phyloP scores from a whole-genome alignment of 352 stramenopile species.

The Phytophthora brassicae region DNA sequence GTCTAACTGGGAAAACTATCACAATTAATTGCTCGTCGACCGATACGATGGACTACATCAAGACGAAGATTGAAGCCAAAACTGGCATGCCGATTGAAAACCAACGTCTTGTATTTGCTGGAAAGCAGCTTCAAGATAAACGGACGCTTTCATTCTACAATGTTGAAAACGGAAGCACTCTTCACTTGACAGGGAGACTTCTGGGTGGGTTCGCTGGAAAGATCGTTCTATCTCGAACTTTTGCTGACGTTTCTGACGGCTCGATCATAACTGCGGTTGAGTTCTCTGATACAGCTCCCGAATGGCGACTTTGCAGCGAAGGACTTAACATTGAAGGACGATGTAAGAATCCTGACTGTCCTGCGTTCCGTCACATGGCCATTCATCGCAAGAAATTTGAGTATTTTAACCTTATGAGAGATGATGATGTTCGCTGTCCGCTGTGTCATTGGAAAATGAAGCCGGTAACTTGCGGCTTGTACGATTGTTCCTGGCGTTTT shows the following conservation, averaged over 20 bases:
- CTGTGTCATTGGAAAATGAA: conserved; percentile 15
- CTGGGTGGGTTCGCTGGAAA: not conserved
- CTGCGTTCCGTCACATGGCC: conserved; percentile 24
- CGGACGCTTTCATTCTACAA: conserved; percentile 3
- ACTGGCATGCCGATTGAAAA: not conserved
- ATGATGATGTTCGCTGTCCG: conserved; percentile 21
- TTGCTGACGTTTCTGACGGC: conserved; percentile 8
- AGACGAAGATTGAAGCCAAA: conserved; percentile 12
- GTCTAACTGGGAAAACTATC: not conserved
- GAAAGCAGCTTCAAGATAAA: conserved; percentile 1
- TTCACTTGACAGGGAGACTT: not conserved
- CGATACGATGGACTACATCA: conserved; percentile 6
- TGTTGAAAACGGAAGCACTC: not conserved
- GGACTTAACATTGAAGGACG: conserved; percentile 38
- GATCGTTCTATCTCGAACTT: not conserved
- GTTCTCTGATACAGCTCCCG: conserved; percentile 9
- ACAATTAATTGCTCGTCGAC: not conserved
- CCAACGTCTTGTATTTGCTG: conserved; percentile 8
- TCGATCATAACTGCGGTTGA: conserved; percentile 12
- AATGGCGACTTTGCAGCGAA: conserved; percentile 18
- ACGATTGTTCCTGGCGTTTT: conserved; percentile 39
- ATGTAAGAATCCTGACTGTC: conserved; percentile 17
- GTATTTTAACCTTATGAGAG: conserved; percentile 24
- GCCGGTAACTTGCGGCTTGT: conserved; percentile 35
- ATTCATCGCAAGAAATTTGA: conserved; percentile 17